Conservation (phyloP, 148 eudicot genomes). For the Amaranthus hypochondriacus region DNA sequence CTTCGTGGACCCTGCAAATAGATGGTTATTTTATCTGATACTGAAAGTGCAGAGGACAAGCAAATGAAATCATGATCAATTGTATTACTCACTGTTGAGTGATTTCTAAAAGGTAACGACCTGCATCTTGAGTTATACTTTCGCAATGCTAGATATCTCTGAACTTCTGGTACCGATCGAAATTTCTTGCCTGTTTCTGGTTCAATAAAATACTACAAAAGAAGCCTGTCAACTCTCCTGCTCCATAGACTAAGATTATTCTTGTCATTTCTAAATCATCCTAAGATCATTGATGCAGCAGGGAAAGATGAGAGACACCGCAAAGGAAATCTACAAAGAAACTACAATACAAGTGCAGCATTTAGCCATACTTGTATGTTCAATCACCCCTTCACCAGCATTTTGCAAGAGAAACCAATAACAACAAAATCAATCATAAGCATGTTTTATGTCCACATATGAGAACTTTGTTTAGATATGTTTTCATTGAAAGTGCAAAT, state of each 20-base stretch:
- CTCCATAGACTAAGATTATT: not conserved
- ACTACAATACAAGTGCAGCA: not conserved
- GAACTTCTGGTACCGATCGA: constrained; percentile 64
- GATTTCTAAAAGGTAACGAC: constrained; percentile 25
- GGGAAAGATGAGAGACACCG: not conserved
- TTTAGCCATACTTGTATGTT: not conserved
- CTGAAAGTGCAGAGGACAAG: not conserved
- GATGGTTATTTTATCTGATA: not conserved
- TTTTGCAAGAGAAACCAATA: not conserved
- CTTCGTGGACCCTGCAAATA: constrained; percentile 22
- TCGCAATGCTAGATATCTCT: constrained; percentile 47
- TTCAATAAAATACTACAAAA: constrained; percentile 66
- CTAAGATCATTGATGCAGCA: not conserved
- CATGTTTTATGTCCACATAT: not conserved
- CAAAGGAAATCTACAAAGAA: not conserved
- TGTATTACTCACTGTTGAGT: constrained; percentile 26
- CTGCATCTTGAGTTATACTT: constrained; percentile 25
- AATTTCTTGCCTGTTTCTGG: constrained; percentile 56
- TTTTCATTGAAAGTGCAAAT: too few relatives aligned
- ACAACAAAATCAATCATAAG: not conserved
- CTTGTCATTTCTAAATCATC: not conserved
- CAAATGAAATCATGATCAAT: constrained; percentile 1
- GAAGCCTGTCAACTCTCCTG: constrained; percentile 6
- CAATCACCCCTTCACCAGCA: not conserved
- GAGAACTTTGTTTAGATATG: not conserved